Base-by-base conservation (phyloP, 1,139 yeast genomes). In the Sugiyamaella paludigena region DNA sequence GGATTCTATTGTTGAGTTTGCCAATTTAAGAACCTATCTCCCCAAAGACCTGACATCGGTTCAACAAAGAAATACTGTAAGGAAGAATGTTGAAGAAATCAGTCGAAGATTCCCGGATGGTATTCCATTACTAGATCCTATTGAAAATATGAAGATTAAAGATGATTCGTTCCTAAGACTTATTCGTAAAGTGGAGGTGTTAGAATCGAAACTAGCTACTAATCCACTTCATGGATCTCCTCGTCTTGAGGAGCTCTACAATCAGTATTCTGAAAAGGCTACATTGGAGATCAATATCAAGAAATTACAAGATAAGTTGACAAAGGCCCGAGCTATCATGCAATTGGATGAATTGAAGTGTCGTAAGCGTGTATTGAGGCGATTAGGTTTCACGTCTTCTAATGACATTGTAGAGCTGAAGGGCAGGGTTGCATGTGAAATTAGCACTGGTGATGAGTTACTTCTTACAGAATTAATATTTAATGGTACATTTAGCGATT, bases 341-440 rank as follows among this genome's bases (percentile, higher is more conserved):
- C 98, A 92, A 69, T 74, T 94, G 59, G 98, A 94, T 63, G 98
- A 92, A 66, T 76, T 92, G 62, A 87, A 87, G 66, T 88, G 87
- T 64, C 83, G 98, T 62, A 91, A 89, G 68, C 78, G 98, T 62
- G 98, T 92, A 1, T 74, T 92, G 56, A 81, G 98, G 66, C 73
- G 84, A 52, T 69, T 81, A n/a, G 97, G 92, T 0, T 92, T 92
- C 71, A 84, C 92, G 38, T 83, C 95, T 2, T 69, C 74, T 13
- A 80, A 77, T 54, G 96, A 87, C 66, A 84, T 92, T 52, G 94
- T 92, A 57, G 97, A 92, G 65, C 76, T 92, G 59, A 94, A 94
- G 71, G 99, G 99, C 41, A 79, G 98, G 63, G 89, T 83, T 45
- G 98, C 98, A 0, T 91, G 98, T 69, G 98, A 92, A 63, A 92